A percentile compares a stretch with the other conserved stretches of the same genome.
Conservation (phyloP, 1,284 basidiomycete genomes). For the Papiliotrema fonsecae region DNA sequence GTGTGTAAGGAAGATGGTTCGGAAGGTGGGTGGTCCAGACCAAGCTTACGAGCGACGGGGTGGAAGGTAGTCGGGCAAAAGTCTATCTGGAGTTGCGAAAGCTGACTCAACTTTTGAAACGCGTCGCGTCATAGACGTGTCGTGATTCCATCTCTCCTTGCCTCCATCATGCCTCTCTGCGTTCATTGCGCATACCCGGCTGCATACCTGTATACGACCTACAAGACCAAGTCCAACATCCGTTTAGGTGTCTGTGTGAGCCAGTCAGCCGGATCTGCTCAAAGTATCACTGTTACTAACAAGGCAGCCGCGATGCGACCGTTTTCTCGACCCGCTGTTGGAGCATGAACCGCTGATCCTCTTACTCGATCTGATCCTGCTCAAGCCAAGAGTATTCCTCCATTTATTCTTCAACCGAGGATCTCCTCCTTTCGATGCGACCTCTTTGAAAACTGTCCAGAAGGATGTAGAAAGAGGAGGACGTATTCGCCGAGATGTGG, state of each 20-base stretch:
- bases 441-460: background rate
- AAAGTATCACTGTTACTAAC: no score
- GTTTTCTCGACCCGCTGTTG: constrained; percentile 82
- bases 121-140: constrained; percentile 1
- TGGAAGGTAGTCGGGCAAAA: background rate
- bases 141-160: background rate
- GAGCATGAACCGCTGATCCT: constrained; percentile 76
- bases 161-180: constrained; percentile 67
- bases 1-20: no score
- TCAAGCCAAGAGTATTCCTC: constrained; percentile 79
- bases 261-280: constrained; percentile 7
- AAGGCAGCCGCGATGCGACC: constrained; percentile 60
- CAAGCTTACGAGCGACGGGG: no score
- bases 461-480: background rate
- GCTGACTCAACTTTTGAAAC: constrained; percentile 3
- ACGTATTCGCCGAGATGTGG: constrained; percentile 5
- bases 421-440: constrained; percentile 52
- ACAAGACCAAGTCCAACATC: constrained; percentile 75
- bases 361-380: constrained; percentile 75
- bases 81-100: background rate
- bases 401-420: constrained; percentile 87
- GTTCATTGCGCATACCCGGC: constrained; percentile 66
- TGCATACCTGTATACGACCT: constrained; percentile 73
- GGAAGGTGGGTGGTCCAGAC: no score
- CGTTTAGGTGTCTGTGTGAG: constrained; percentile 71